Evolutionary conservation across 345 rosid genomes (phyloP), one percentile per base, ranked within the genome.

Genomic region (Abelmoschus esculentus): DNA sequence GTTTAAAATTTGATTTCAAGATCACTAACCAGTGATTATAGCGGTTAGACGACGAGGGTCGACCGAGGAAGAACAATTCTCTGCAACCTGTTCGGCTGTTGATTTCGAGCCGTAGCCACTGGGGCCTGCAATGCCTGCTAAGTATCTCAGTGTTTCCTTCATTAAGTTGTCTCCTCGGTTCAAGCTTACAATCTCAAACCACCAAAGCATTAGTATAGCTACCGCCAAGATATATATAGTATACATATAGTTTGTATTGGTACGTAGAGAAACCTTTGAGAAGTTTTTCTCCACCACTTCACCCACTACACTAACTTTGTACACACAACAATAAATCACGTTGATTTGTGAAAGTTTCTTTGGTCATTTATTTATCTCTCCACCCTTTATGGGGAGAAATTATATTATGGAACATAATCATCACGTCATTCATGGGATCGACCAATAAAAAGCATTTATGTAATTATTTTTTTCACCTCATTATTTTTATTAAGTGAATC

Each of bases 61-160:
- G 29, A 18, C 12, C 29, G 28, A 7, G 31, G 49, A 56, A 34
- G 70, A 53, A 47, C 26, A 80, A 69, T 78, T 76, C 58, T 78
- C 74, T 42, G 91, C 79, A 65, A 91, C 97, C 80, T 86, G 88
- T 50, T 91, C 92, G 67, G 98, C 96, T 6, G 97, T 91, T 17
- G 98, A 82, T 49, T 83, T 89, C 8, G 98, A 93, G 82, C 98
- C 97, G 83, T 80, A 89, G 49, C 97, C 98, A 72, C 95, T 93
- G 22, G 98, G 90, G 22, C 97, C 98, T 50, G 91, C 92, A 72
- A 88, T 83, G 64, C 97, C 96, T 59, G 97, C 92, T 22, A 93
- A 78, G 82, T 93, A 93, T 69, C 75, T 88, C 13, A 89, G 69
- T 36, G 95, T 82, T 77, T 79, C 92, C 83, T 91, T 93, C 98